A percentile compares a stretch with the other conserved stretches of the same genome.
Evolutionary conservation across 345 rosid species (phyloP).

Genomic region (Erysimum cheiranthoides): DNA sequence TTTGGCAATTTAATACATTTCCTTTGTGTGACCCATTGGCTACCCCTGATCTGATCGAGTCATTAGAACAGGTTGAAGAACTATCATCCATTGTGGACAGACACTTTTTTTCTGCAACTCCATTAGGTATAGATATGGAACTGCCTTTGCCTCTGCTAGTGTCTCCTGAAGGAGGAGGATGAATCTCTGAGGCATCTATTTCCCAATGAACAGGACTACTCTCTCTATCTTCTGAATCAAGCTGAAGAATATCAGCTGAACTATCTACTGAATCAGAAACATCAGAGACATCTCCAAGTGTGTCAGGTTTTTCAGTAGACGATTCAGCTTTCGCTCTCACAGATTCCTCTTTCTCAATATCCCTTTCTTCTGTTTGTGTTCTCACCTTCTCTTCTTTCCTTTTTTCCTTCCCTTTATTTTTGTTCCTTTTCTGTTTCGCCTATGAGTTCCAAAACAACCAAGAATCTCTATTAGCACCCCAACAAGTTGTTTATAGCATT

Average conservation of each 20-base stretch:
- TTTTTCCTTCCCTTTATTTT: slow-evolving; percentile 79
- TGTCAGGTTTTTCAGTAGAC: slow-evolving; percentile 62
- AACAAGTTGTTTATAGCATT: background rate
- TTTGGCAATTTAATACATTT: slow-evolving; percentile 53
- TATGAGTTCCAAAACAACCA: slow-evolving; percentile 37
- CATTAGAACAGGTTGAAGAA: slow-evolving; percentile 88
- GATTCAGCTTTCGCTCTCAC: slow-evolving; percentile 51
- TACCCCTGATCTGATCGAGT: slow-evolving; percentile 70
- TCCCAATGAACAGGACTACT: slow-evolving; percentile 80
- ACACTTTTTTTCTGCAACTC: slow-evolving; percentile 59
- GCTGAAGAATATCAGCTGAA: slow-evolving; percentile 61
- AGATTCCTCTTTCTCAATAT: slow-evolving; percentile 54
- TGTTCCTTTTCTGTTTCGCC: slow-evolving; percentile 89
- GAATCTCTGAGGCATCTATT: slow-evolving; percentile 70
- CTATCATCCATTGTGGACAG: slow-evolving; percentile 72
- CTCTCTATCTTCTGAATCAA: slow-evolving; percentile 85
- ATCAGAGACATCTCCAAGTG: slow-evolving; percentile 70
- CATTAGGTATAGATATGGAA: slow-evolving; percentile 52
- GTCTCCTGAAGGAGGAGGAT: slow-evolving; percentile 57
- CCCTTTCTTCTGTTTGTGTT: slow-evolving; percentile 46
- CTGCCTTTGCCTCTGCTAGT: slow-evolving; percentile 50
- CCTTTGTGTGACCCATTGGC: slow-evolving; percentile 66
- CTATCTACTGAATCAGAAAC: slow-evolving; percentile 76
- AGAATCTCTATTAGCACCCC: slow-evolving; percentile 29
- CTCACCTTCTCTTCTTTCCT: slow-evolving; percentile 65